Evolutionary conservation across 2,329 filamentous ascomycete genomes (phyloP).

Genomic region (Fusarium sp.): DNA sequence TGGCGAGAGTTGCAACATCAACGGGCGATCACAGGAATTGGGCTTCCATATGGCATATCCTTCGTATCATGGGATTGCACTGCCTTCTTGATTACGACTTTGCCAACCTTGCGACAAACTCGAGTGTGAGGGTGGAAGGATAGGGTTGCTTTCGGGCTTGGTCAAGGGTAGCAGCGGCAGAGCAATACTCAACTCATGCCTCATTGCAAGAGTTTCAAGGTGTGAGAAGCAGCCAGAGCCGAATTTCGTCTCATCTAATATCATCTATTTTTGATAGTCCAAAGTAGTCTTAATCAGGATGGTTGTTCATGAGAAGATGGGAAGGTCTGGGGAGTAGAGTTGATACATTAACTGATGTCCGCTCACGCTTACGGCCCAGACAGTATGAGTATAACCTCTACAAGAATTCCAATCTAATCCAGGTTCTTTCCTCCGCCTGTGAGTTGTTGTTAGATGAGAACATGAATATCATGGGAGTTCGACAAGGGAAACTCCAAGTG

Average conservation of each 20-base stretch:
- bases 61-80: background rate
- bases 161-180: background rate
- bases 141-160: background rate
- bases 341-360: background rate
- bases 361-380: accelerated
- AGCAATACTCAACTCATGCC: too few species aligned
- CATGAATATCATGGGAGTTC: background rate
- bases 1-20: background rate
- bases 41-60: background rate
- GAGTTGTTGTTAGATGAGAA: background rate
- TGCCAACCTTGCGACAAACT: background rate
- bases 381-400: background rate
- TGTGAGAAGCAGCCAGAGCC: too few species aligned
- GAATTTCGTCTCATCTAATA: background rate
- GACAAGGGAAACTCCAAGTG: background rate
- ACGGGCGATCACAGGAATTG: background rate
- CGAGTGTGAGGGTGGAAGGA: background rate
- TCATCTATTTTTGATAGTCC: background rate
- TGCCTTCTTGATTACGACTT: background rate
- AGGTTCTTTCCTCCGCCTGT: background rate
- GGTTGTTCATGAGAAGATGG: background rate
- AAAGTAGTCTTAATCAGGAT: background rate
- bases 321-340: background rate
- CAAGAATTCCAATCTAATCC: too few species aligned
- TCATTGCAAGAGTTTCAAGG: background rate